Evolutionary conservation across 495 filamentous ascomycete genomes (phyloP), one percentile per base, ranked within the genome.

Genomic region (Hypoxylon fragiforme): DNA sequence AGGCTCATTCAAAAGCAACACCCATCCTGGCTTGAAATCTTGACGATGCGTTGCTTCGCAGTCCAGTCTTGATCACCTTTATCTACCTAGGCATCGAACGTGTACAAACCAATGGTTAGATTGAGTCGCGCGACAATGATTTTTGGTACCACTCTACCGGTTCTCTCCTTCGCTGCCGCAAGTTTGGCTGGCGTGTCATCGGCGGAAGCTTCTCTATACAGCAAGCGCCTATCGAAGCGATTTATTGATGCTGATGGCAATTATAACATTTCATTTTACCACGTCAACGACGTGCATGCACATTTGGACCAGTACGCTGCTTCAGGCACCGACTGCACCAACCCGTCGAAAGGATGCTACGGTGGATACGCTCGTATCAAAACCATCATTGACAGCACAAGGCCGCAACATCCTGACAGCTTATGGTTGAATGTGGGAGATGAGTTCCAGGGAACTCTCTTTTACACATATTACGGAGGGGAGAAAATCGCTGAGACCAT

Each of bases 281-380:
- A 84, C 60, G 69, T 84, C 67, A 85, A 85, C 60, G 81, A 84
- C 57, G 81, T 85, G 0, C 81, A 85, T 54, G 76, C 80, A 22
- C 80, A 82, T 55, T 70, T 85, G 6, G 81, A 84, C 54, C 57
- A 84, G 63, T 84, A 81, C 61, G 68, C 75, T 7, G 69, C 73
- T 18, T 77, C 77, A 0, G 81, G 81, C 18, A 73, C 78, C 7
- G 79, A 83, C 55, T 83, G 81, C 65, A 72, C 72, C 0, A 50
- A 68, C 18, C 74, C 77, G 1, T 63, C 71, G 18, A 67, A 68
- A 30, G 81, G 80, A 5, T 84, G 81, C 56, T 82, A 70, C 48
- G 81, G 81, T n/a, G 81, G 81, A 1, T 83, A 85, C 49, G 68
- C 81, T 1, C 76, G 81, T 18, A 70, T 84, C 48, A 78, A 81